Evolutionary conservation across 192 early-diverging fungal genomes (phyloP), one percentile per base, ranked within the genome.

Genomic region (Coemansia sp.): DNA sequence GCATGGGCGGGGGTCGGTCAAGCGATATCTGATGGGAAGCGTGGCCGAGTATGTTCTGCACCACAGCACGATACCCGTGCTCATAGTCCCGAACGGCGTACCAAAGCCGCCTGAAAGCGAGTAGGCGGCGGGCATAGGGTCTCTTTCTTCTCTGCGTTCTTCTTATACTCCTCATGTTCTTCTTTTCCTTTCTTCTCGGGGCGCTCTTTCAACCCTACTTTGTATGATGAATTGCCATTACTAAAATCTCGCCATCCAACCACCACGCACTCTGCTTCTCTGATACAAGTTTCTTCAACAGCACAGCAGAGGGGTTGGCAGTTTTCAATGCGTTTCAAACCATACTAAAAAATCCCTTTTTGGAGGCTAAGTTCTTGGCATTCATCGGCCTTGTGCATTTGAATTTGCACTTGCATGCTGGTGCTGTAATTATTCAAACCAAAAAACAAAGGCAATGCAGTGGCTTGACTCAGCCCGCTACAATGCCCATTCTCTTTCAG

Each of bases 41-140:
- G 82, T 90, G 13, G 89, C 90, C 4, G 85, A 85, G 36, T 90
- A 90, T 26, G 88, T 87, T 58, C 59, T 90, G 62, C 85, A 91
- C 58, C 87, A 90, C 68, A 88, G 87, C 22, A 84, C 85, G 5
- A 75, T 89, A 6, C 89, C 90, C 1, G 89, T 91, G 7, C 78
- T 87, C 13, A 87, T 91, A 11, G 90, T 91, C 15, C 88, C 78
- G 8, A 81, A 81, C 52, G 78, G 78, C 22, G 39, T 61, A 51
- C 63, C 45, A n/a, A 72, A 48, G 45, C 49, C 73, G 15, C n/a
- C 60, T 0, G 70, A 74, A 11, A 47, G 65, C 41, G 78, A 72
- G 8, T 70, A 60, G 45, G 58, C 32, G 13, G 26, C 26, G 26
- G 26, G 26, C 26, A 26, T 26, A 26, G 26, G 26, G 26, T 26